These are phyloP conservation scores for Thraustochytrium striatum DNA, from an alignment of 352 stramenopile species.

Conservation along the genomic window DNA sequence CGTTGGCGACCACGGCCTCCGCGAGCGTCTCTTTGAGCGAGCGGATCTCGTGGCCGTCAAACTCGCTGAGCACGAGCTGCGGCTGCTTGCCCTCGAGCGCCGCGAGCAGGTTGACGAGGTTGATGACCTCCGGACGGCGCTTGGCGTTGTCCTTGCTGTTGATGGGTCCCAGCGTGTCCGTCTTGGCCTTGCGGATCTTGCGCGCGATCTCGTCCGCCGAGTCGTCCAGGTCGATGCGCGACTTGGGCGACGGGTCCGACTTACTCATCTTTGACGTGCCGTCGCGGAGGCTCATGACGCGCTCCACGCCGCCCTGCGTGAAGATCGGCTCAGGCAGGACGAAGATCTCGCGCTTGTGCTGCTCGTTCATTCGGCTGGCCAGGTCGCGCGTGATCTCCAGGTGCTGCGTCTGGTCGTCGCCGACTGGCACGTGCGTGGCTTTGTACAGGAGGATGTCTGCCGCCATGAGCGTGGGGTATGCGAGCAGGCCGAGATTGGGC, in stretches of 20 bases:
- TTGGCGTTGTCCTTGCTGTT: neutral
- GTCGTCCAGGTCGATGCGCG: constrained; percentile 48
- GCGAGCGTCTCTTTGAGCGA: constrained; percentile 49
- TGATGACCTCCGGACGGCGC: constrained; percentile 45
- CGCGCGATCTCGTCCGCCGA: constrained; percentile 18
- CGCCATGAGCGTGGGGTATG: constrained; percentile 98
- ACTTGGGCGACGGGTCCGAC: constrained; percentile 61
- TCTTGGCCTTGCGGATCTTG: constrained; percentile 49
- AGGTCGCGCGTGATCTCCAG: constrained; percentile 97
- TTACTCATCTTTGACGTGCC: constrained; percentile 99
- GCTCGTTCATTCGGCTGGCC: constrained; percentile 88
- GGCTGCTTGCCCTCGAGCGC: constrained; percentile 9
- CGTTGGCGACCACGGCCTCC: constrained; percentile 25
- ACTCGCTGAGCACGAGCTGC: constrained; percentile 18
- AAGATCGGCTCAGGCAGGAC: constrained; percentile 47
- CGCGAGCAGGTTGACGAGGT: constrained; percentile 47
- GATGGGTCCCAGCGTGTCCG: constrained; percentile 31
- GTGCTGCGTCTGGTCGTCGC: constrained; percentile 96
- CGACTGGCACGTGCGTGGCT: constrained; percentile 91
- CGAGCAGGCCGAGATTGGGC: constrained; percentile 79
- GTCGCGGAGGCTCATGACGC: constrained; percentile 95
- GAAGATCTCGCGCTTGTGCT: constrained; percentile 45
- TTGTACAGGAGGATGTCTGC: constrained; percentile 98
- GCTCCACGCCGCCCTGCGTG: constrained; percentile 65
- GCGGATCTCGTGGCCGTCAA: constrained; percentile 11